Evolutionary conservation across 31 red algal species (phyloP).

Genomic region (Porphyra umbilicalis): DNA sequence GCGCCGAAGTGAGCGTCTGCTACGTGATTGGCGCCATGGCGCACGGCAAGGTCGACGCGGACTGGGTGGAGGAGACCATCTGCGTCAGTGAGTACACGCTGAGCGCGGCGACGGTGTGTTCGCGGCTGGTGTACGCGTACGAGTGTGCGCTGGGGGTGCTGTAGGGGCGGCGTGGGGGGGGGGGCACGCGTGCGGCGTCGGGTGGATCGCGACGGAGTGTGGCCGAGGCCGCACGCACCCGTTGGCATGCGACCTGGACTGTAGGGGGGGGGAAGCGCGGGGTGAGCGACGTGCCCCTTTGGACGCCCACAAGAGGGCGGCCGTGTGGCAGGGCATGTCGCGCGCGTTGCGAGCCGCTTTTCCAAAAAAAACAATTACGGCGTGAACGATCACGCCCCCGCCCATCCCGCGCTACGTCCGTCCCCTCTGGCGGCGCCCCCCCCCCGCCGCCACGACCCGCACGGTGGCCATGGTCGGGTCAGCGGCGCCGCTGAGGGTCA

Average conservation of each 20-base stretch:
- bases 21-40: conserved; percentile 94
- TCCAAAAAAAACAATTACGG: too few relatives aligned
- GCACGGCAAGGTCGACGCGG: conserved; percentile 72
- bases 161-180: conserved; percentile 18
- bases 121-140: conserved; percentile 53
- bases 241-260: too few relatives aligned
- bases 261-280: too few relatives aligned
- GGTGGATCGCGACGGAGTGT: too few relatives aligned
- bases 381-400: too few relatives aligned
- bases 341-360: too few relatives aligned
- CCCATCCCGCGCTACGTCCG: neutral
- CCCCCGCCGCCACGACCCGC: neutral
- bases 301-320: too few relatives aligned
- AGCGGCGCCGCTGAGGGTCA: neutral
- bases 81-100: conserved; percentile 83
- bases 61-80: conserved; percentile 84
- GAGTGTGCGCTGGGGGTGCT: conserved; percentile 79
- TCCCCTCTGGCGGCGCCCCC: neutral
- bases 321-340: too few relatives aligned
- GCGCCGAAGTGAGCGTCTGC: conserved; percentile 24
- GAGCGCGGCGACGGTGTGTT: conserved; percentile 75
- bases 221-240: too few relatives aligned
- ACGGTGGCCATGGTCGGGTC: neutral
- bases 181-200: too few relatives aligned
- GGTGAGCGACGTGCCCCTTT: too few relatives aligned